phyloP scores from a whole-genome alignment of 2,329 filamentous ascomycete species.

The Cytospora piceicola region DNA sequence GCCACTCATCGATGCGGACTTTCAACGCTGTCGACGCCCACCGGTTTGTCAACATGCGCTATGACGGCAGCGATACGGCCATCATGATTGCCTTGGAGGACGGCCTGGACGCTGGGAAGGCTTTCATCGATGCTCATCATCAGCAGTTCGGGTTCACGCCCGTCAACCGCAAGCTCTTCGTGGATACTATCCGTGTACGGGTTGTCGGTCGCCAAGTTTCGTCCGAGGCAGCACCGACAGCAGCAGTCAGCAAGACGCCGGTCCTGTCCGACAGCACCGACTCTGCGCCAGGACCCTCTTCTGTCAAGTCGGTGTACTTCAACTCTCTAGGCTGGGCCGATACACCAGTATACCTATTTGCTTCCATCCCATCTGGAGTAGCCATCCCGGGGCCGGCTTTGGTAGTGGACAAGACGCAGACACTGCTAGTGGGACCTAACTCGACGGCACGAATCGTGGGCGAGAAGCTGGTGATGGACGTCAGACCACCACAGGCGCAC shows the following conservation, averaged over 20 bases:
- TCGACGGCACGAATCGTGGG: conserved; percentile 43
- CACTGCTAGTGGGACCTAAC: conserved; percentile 46
- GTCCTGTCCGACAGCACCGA: neutral
- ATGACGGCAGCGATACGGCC: conserved; percentile 42
- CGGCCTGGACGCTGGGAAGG: neutral
- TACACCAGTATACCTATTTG: conserved; percentile 31
- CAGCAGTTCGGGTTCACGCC: conserved; percentile 23
- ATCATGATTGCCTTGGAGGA: conserved; percentile 36
- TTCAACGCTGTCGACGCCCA: conserved; percentile 7
- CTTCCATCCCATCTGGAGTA: neutral
- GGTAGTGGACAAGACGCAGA: conserved; percentile 46
- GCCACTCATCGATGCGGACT: conserved; percentile 1
- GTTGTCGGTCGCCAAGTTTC: conserved; percentile 11
- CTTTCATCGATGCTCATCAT: conserved; percentile 18
- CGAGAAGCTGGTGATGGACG: conserved; percentile 45
- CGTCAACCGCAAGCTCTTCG: conserved; percentile 12
- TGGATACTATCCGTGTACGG: conserved; percentile 20
- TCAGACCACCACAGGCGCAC: conserved; percentile 23
- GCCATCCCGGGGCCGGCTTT: conserved; percentile 16
- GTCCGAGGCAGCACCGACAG: neutral
- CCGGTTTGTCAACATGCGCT: conserved; percentile 38
- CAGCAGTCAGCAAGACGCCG: neutral
- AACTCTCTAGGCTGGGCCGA: conserved; percentile 30
- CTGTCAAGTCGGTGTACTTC: conserved; percentile 30
- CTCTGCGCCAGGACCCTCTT: neutral